Conservation (phyloP, 1,284 basidiomycete species). For the Sparassis latifolia region DNA sequence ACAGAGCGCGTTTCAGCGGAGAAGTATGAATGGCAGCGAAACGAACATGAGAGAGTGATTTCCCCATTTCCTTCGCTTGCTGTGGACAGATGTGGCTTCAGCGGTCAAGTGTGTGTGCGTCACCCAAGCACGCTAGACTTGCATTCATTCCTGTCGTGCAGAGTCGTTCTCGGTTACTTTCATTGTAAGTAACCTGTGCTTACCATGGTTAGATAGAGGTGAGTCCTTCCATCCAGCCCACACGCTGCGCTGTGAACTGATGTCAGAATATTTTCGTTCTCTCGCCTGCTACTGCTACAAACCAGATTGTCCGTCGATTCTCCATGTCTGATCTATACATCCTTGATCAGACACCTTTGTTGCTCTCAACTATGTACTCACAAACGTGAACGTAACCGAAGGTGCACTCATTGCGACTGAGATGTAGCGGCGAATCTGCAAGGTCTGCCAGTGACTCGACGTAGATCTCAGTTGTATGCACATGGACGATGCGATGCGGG, state of each 20-base stretch:
- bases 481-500: too few species aligned
- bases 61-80: conserved; percentile 81
- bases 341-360: conserved; percentile 2
- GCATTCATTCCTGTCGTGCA: conserved; percentile 57
- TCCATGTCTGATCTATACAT: conserved; percentile 56
- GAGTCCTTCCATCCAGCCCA: conserved; percentile 89
- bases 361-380: conserved; percentile 7
- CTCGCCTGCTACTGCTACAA: conserved; percentile 9
- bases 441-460: too few species aligned
- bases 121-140: conserved; percentile 16
- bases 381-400: conserved; percentile 22
- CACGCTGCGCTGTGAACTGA: conserved; percentile 33
- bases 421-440: conserved; percentile 9
- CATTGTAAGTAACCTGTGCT: conserved; percentile 13
- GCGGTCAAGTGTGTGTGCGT: too few species aligned
- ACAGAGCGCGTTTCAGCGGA: conserved; percentile 69
- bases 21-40: conserved; percentile 76
- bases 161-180: too few species aligned
- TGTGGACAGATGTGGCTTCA: conserved; percentile 22
- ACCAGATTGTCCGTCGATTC: conserved; percentile 72
- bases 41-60: conserved; percentile 48
- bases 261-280: not conserved
- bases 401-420: conserved; percentile 1
- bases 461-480: too few species aligned
- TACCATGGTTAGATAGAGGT: conserved; percentile 78